Conservation (phyloP, 495 filamentous ascomycete genomes). For the Penicillium odoratum region DNA sequence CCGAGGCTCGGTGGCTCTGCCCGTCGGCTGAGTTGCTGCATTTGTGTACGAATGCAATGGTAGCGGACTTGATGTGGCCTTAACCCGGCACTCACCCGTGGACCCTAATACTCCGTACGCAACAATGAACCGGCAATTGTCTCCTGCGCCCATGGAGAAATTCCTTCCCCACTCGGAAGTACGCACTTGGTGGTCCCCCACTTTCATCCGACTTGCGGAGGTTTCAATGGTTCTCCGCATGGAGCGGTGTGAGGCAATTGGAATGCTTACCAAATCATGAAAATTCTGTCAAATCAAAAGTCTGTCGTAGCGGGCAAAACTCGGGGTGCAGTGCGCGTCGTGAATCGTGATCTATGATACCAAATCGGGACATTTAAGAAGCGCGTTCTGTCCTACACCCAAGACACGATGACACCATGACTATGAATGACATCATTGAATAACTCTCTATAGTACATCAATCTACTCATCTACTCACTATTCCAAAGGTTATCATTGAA, state of each 20-base stretch:
- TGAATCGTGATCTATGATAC: background rate
- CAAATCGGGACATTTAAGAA: background rate
- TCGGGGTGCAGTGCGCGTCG: background rate
- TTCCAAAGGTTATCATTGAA: background rate
- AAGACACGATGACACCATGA: background rate
- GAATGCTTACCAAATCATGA: background rate
- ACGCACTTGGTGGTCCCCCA: conserved; percentile 3
- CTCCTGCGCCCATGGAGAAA: background rate
- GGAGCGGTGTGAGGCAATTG: conserved; percentile 18
- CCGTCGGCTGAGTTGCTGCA: conserved; percentile 4
- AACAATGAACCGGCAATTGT: background rate
- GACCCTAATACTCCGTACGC: background rate
- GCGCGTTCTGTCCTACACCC: background rate
- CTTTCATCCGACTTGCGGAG: conserved; percentile 20
- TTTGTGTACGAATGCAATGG: background rate
- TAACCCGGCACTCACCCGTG: too few species aligned
- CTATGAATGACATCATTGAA: background rate
- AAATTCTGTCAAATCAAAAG: too few species aligned
- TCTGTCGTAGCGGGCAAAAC: background rate
- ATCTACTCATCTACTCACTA: background rate
- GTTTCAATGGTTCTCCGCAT: conserved; percentile 21
- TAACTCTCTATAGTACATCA: background rate
- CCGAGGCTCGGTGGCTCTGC: conserved; percentile 21
- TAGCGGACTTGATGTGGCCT: background rate
- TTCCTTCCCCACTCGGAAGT: conserved; percentile 2